Base-by-base conservation (phyloP, 148 eudicot genomes). In the Salicornia ramosissima region DNA sequence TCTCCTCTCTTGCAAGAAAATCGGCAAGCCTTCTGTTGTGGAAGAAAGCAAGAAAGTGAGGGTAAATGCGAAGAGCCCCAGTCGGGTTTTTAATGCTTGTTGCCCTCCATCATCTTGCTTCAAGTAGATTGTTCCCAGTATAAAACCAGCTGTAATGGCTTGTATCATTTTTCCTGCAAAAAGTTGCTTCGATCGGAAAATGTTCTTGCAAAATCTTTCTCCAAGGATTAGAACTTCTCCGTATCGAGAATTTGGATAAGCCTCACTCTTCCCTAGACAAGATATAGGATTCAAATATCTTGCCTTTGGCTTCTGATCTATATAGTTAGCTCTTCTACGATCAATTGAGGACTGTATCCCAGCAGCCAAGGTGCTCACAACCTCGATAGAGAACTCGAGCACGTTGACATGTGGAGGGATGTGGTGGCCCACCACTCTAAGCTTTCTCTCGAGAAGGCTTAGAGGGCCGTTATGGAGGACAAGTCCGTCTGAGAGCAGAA, bases 11-110 rank as follows among this genome's bases (percentile, higher is more conserved):
- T 87, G 93, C 58, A 94, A 58, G 91, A 94, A 94, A 12, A 94
- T 85, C 0, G 99, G 99, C 11, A 94, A 79, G 64, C 91, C 99
- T 85, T 94, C 99, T 0, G 99, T 94, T 42, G 92, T 82, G 25
- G 97, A 87, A 15, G 99, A 91, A 6, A 94, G 90, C 81, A 91
- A 84, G 81, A 87, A 90, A 57, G 96, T 87, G 70, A 94, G 96
- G 56, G 80, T 88, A 71, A 94, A 91, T 0, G 99, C 97, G 9
- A 94, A 86, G 60, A 94, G 91, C 1, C 99, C 99, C 15, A 88
- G 51, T 31, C 85, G 83, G 66, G 96, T 85, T 82, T 94, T 90
- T 71, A 91, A 61, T 8, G 77, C 80, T 1, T 78, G 75, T 18
- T 68, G 62, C 28, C 83, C 85, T 68, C 74, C 68, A 59, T 74